Conservation (phyloP, 139 green algal species). For the Pycnococcus provasolii region DNA sequence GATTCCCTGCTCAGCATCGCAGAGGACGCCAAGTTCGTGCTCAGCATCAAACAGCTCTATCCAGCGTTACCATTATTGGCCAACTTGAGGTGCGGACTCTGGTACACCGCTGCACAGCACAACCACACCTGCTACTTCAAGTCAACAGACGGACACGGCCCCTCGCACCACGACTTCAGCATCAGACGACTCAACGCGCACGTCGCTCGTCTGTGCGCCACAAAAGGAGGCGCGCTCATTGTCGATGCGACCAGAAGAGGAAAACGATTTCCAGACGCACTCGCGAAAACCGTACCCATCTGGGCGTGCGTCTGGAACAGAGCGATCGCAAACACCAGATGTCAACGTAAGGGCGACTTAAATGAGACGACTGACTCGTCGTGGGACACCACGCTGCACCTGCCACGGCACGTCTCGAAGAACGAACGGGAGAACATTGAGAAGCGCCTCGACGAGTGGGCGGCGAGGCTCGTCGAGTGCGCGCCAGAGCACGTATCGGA, state of each 20-base stretch:
- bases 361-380: slow-evolving; percentile 15
- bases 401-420: slow-evolving; percentile 70
- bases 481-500: neutral
- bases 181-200: slow-evolving; percentile 73
- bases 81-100: slow-evolving; percentile 82
- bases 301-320: slow-evolving; percentile 79
- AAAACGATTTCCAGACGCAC: slow-evolving; percentile 79
- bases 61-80: slow-evolving; percentile 54
- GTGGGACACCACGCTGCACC: slow-evolving; percentile 53
- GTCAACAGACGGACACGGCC: slow-evolving; percentile 78
- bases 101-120: slow-evolving; percentile 43
- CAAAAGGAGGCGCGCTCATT: slow-evolving; percentile 55
- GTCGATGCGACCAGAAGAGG: slow-evolving; percentile 82
- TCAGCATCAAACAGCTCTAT: slow-evolving; percentile 29
- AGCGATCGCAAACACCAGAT: slow-evolving; percentile 33
- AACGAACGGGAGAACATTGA: slow-evolving; percentile 63
- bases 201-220: slow-evolving; percentile 39
- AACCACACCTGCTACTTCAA: slow-evolving; percentile 81
- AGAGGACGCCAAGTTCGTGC: slow-evolving; percentile 57
- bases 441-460: slow-evolving; percentile 55
- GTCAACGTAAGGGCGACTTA: neutral
- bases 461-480: slow-evolving; percentile 26
- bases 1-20: slow-evolving; percentile 53
- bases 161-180: slow-evolving; percentile 74
- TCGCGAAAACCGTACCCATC: slow-evolving; percentile 91